phyloP scores from a whole-genome alignment of 2,329 filamentous ascomycete species.

The Epichloe typhina region DNA sequence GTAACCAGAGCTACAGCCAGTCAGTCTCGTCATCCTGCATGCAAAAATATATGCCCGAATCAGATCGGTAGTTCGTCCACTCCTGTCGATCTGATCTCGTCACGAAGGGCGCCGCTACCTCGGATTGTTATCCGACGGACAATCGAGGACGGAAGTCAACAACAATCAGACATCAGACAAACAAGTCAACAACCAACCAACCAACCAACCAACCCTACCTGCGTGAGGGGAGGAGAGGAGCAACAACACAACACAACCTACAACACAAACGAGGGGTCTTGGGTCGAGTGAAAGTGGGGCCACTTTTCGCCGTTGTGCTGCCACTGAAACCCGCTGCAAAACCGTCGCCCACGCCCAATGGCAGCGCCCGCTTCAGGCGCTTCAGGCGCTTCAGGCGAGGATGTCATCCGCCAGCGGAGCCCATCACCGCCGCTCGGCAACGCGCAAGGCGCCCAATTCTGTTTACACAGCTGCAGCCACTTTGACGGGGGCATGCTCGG shows the following conservation, averaged over 20 bases:
- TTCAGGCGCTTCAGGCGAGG: not conserved
- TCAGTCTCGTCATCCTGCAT: not conserved
- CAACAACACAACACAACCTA: not conserved
- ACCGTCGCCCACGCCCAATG: conserved; percentile 4
- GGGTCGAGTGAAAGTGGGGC: not conserved
- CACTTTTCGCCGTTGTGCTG: not conserved
- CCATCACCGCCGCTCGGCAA: conserved; percentile 23
- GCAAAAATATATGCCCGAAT: not conserved
- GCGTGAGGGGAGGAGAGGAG: too few relatives aligned
- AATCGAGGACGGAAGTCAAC: not conserved
- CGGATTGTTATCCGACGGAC: not conserved
- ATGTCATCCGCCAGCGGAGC: conserved; percentile 9
- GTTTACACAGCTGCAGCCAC: conserved; percentile 24
- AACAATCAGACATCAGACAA: not conserved
- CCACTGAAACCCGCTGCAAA: not conserved
- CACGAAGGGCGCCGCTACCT: not conserved
- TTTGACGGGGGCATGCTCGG: conserved; percentile 11
- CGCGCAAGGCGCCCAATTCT: conserved; percentile 25
- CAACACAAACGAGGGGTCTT: not conserved
- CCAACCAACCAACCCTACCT: not conserved
- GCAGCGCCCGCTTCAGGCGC: not conserved
- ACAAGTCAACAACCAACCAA: not conserved
- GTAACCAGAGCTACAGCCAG: not conserved
- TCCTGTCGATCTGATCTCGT: not conserved
- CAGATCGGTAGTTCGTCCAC: not conserved